These are phyloP conservation scores for Mimosa bimucronata DNA, from an alignment of 306 rosid species.

Conservation along the genomic window DNA sequence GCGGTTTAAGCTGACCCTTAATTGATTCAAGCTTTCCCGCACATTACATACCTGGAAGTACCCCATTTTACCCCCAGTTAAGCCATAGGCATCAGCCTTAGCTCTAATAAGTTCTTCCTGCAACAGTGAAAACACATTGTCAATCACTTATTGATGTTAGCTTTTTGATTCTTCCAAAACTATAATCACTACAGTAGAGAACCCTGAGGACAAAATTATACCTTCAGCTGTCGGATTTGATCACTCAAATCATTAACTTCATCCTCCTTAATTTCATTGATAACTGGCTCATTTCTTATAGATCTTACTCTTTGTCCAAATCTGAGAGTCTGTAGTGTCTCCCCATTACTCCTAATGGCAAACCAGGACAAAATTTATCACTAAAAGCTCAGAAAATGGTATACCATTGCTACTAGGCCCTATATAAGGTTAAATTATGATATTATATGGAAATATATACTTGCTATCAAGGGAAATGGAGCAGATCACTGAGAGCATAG, in stretches of 20 bases:
- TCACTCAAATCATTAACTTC: slow-evolving; percentile 76
- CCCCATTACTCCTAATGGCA: slow-evolving; percentile 64
- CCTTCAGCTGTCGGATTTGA: slow-evolving; percentile 89
- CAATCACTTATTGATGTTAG: slow-evolving; percentile 29
- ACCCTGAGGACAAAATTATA: slow-evolving; percentile 33
- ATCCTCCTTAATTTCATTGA: slow-evolving; percentile 77
- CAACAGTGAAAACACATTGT: slow-evolving; percentile 28
- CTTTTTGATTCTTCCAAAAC: slow-evolving; percentile 32
- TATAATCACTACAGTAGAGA: slow-evolving; percentile 18
- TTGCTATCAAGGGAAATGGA: slow-evolving; percentile 70
- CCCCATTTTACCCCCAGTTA: slow-evolving; percentile 50
- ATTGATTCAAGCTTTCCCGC: slow-evolving; percentile 80
- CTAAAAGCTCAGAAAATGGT: slow-evolving; percentile 25
- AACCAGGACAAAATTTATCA: slow-evolving; percentile 38
- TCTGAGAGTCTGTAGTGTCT: slow-evolving; percentile 71
- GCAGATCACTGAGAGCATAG: slow-evolving; percentile 83
- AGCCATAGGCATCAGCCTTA: slow-evolving; percentile 52
- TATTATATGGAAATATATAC: slow-evolving; percentile 46
- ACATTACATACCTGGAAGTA: slow-evolving; percentile 71
- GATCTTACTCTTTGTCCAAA: slow-evolving; percentile 77
- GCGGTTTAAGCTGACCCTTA: slow-evolving; percentile 84
- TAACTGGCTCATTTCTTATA: slow-evolving; percentile 72
- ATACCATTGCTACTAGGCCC: slow-evolving; percentile 9
- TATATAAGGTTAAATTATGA: slow-evolving; percentile 12
- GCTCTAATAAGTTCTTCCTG: slow-evolving; percentile 94